These are phyloP conservation scores for Hysterium pulicare DNA, from an alignment of 2,329 filamentous ascomycete genomes.

Conservation along the genomic window DNA sequence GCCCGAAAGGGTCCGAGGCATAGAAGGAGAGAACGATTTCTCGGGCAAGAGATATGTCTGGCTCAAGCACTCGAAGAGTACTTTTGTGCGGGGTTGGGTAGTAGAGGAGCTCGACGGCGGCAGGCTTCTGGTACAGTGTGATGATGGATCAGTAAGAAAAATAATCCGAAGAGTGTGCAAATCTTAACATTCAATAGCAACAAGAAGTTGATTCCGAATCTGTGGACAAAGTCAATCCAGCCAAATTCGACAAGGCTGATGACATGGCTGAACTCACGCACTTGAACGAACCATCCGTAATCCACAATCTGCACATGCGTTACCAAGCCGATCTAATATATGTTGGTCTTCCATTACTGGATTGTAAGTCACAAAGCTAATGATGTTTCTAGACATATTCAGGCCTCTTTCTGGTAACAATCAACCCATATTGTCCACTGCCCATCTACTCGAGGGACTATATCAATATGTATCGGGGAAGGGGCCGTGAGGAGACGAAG, in stretches of 20 bases:
- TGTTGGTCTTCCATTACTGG: conserved; percentile 39
- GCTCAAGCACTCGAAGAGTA: conserved; percentile 81
- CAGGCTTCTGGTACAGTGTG: conserved; percentile 80
- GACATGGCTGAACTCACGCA: conserved; percentile 99
- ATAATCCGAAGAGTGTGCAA: conserved; percentile 5
- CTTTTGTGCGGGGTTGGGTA: conserved; percentile 91
- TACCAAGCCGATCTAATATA: conserved; percentile 96
- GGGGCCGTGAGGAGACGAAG: conserved; percentile 87
- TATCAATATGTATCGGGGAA: conserved; percentile 95
- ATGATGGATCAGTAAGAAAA: conserved; percentile 75
- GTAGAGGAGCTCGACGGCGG: conserved; percentile 72
- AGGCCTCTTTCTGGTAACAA: conserved; percentile 90
- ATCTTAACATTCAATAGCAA: conserved; percentile 56
- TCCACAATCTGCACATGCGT: conserved; percentile 92
- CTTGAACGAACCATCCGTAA: conserved; percentile 94
- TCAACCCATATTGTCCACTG: conserved; percentile 92
- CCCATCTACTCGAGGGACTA: conserved; percentile 97
- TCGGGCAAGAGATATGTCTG: conserved; percentile 98
- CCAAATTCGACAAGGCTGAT: conserved; percentile 98
- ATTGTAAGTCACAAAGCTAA: conserved; percentile 6
- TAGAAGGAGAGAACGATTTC: conserved; percentile 98
- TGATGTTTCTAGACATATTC: conserved; percentile 71
- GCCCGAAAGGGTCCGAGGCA: conserved; percentile 59
- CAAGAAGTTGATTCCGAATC: conserved; percentile 80
- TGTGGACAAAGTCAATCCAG: conserved; percentile 98